Conservation (phyloP, 1,284 basidiomycete genomes). For the Ceraceosorus guamensis region DNA sequence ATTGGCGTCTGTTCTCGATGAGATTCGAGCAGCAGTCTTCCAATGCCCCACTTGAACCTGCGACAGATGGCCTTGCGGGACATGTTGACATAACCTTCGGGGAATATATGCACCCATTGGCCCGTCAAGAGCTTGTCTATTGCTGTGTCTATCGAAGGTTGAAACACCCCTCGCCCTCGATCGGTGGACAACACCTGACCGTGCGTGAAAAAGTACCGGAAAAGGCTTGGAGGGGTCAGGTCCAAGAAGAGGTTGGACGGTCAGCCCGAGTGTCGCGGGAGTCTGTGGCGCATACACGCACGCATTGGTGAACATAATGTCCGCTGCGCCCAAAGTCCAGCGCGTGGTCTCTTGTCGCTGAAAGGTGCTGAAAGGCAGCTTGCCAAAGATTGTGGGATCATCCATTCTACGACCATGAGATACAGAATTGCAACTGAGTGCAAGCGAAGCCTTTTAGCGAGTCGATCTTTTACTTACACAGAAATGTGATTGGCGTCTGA, state of each 20-base stretch:
- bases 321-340: conserved; percentile 82
- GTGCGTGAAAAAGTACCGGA: conserved; percentile 68
- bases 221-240: conserved; percentile 13
- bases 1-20: conserved; percentile 53
- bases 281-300: conserved; percentile 8
- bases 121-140: conserved; percentile 72
- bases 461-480: conserved; percentile 14
- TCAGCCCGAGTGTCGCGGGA: conserved; percentile 2
- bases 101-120: conserved; percentile 88
- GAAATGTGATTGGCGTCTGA: conserved; percentile 42
- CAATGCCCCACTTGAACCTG: conserved; percentile 95
- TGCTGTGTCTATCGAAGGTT: conserved; percentile 73
- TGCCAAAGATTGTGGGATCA: conserved; percentile 40
- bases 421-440: background rate
- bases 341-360: conserved; percentile 55
- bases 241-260: background rate
- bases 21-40: conserved; percentile 51
- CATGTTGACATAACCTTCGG: conserved; percentile 80
- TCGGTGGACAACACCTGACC: conserved; percentile 93
- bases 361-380: conserved; percentile 20
- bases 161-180: conserved; percentile 80
- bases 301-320: conserved; percentile 88
- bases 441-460: background rate
- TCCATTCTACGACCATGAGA: conserved; percentile 20
- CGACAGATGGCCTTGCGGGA: conserved; percentile 59